phyloP scores from a whole-genome alignment of 345 rosid species.

The Chamaenerion angustifolium region DNA sequence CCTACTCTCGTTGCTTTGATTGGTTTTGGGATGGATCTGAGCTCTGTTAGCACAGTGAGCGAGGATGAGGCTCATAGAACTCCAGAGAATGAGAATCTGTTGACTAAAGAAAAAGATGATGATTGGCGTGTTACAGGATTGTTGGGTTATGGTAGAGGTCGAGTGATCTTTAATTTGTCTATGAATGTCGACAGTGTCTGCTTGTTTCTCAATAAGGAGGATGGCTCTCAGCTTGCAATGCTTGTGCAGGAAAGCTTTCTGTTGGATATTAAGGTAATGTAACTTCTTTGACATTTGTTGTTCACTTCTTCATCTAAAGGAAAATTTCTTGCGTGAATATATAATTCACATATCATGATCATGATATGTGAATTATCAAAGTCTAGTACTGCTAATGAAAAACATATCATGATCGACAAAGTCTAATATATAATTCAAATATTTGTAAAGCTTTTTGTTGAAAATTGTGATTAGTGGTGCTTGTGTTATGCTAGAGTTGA shows the following conservation, averaged over 20 bases:
- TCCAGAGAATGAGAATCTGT: conserved; percentile 31
- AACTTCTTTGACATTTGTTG: background rate
- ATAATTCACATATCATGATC: too few species aligned
- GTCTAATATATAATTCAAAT: too few species aligned
- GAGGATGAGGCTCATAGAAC: conserved; percentile 17
- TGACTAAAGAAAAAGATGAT: conserved; percentile 50
- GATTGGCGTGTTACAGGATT: conserved; percentile 75
- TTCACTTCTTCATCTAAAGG: conserved; percentile 1
- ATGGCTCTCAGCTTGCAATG: conserved; percentile 90
- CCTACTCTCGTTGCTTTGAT: conserved; percentile 92
- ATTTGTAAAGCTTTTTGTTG: too few species aligned
- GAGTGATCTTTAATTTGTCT: conserved; percentile 71
- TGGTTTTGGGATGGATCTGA: conserved; percentile 77
- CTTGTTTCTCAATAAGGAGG: conserved; percentile 90
- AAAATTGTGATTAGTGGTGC: too few species aligned
- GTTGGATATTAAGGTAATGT: conserved; percentile 73
- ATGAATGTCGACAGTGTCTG: conserved; percentile 89
- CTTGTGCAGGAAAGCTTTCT: conserved; percentile 88
- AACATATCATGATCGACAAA: too few species aligned
- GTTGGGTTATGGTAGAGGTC: conserved; percentile 88
- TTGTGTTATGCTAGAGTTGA: too few species aligned
- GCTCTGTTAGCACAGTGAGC: conserved; percentile 22
- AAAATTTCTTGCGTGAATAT: too few species aligned
- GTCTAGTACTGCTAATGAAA: too few species aligned
- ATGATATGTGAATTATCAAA: too few species aligned